Evolutionary conservation across 2,329 filamentous ascomycete species (phyloP).

Genomic region (Scytalidium lignicola): DNA sequence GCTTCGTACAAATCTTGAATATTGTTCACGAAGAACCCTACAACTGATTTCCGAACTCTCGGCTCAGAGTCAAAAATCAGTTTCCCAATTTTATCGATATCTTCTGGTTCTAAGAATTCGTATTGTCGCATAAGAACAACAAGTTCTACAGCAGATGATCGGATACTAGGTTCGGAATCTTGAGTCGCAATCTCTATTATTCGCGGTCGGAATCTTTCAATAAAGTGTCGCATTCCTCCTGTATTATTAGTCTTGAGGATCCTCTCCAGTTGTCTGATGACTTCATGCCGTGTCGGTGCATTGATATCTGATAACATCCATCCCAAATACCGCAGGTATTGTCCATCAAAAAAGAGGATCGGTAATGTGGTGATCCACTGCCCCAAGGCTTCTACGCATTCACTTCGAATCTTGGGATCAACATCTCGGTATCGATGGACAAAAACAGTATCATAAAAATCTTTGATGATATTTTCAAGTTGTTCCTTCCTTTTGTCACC

Average conservation of each 20-base stretch:
- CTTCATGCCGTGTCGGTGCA: slow-evolving; percentile 72
- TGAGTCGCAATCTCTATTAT: slow-evolving; percentile 89
- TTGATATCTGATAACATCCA: slow-evolving; percentile 89
- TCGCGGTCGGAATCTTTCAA: slow-evolving; percentile 81
- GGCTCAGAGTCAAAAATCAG: slow-evolving; percentile 85
- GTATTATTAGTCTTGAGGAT: slow-evolving; percentile 80
- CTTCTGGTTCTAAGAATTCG: slow-evolving; percentile 82
- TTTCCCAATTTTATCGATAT: slow-evolving; percentile 82
- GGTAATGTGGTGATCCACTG: slow-evolving; percentile 84
- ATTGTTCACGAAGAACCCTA: slow-evolving; percentile 84
- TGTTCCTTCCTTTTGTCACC: slow-evolving; percentile 43
- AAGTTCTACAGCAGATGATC: slow-evolving; percentile 74
- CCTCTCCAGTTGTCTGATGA: slow-evolving; percentile 73
- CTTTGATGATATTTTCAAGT: slow-evolving; percentile 65
- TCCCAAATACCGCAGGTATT: slow-evolving; percentile 87
- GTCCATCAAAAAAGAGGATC: slow-evolving; percentile 83
- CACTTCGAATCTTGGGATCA: slow-evolving; percentile 80
- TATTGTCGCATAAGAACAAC: slow-evolving; percentile 77
- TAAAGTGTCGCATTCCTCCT: slow-evolving; percentile 75
- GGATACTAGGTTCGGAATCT: slow-evolving; percentile 76
- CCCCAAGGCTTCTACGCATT: slow-evolving; percentile 82
- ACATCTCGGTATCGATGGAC: slow-evolving; percentile 94
- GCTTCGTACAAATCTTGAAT: slow-evolving; percentile 75
- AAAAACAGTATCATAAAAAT: slow-evolving; percentile 89
- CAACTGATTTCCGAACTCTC: slow-evolving; percentile 80